Evolutionary conservation across 2,329 filamentous ascomycete species (phyloP), one percentile per base, ranked within the genome.

Genomic region (Endothia cerciana): DNA sequence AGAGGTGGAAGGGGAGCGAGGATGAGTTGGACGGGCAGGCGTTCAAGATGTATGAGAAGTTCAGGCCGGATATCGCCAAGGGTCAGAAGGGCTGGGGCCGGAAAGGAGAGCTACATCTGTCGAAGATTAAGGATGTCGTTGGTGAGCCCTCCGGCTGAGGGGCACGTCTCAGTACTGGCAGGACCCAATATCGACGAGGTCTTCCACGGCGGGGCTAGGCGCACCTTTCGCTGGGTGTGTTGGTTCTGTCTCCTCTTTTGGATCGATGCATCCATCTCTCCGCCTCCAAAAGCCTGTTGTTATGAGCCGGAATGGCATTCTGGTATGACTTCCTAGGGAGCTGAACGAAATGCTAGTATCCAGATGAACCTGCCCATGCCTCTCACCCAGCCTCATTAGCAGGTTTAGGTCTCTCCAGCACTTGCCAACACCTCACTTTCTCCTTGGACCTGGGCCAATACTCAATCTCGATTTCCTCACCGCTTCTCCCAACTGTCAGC

Each of bases 381-480:
- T 38, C n/a, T 36, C 15, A 47, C 41, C n/a, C 28, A 6, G 19
- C 28, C 58, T 41, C 30, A 3, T 33, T 15, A 17, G 57, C 40
- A 60, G 40, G 8, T 25, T 60, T 60, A 4, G 57, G 38, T 11
- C 57, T 30, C 40, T 60, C 65, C 22, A 65, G 30, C 5, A 62
- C 51, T 63, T 71, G 61, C 71, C 70, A 73, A 60, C 69, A 69
- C 38, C 66, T 63, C 1, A 60, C 69, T 41, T 67, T 68, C 28
- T 70, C 64, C 59, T 60, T 69, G 5, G 62, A 58, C 60, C 72
- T 68, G 4, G 70, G 71, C 70, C 69, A 70, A 45, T 71, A 72
- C 15, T 57, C 68, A 6, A 70, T 41, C 17, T 51, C 60, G 15
- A 62, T 51, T n/a, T 66, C 56, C 10, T 60, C 61, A 0, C 60